These are phyloP conservation scores for Xylariaceae sp. DNA, from an alignment of 2,329 filamentous ascomycete genomes.

Conservation along the genomic window DNA sequence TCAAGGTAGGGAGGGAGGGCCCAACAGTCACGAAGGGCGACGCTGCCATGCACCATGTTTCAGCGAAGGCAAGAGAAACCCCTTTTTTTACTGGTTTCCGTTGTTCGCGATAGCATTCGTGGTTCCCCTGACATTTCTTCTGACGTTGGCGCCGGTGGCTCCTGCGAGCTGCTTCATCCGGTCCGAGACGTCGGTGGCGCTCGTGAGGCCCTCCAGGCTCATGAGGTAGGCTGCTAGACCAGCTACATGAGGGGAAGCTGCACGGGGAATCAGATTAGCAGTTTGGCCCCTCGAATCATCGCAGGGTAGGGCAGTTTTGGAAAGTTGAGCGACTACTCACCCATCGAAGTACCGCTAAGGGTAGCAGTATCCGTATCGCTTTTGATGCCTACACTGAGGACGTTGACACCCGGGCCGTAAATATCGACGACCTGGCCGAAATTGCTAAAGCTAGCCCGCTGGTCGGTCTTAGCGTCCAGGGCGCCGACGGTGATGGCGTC, in stretches of 20 bases:
- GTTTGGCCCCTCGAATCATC: too few relatives aligned
- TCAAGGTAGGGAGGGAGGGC: too few relatives aligned
- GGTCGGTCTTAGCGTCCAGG: conserved; percentile 46
- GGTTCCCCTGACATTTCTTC: conserved; percentile 38
- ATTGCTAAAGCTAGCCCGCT: conserved; percentile 52
- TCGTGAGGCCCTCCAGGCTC: conserved; percentile 44
- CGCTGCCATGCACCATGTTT: too few relatives aligned
- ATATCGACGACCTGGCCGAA: conserved; percentile 49
- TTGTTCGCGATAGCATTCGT: conserved; percentile 54
- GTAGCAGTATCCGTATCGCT: conserved; percentile 39
- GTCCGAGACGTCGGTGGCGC: conserved; percentile 38
- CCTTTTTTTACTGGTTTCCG: conserved; percentile 32
- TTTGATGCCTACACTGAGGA: conserved; percentile 49
- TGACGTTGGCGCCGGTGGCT: conserved; percentile 40
- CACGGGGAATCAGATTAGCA: conserved; percentile 28
- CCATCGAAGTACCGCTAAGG: conserved; percentile 56
- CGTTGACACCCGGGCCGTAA: conserved; percentile 50
- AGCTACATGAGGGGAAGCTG: conserved; percentile 61
- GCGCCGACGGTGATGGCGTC: conserved; percentile 56
- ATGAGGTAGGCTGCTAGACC: conserved; percentile 66
- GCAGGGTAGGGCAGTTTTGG: too few relatives aligned
- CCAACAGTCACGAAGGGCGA: too few relatives aligned
- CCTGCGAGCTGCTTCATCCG: conserved; percentile 49
- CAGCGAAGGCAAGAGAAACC: too few relatives aligned
- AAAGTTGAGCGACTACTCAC: too few relatives aligned